These are phyloP conservation scores for Metarhizium humberi DNA, from an alignment of 2,329 filamentous ascomycete species.

Conservation along the genomic window DNA sequence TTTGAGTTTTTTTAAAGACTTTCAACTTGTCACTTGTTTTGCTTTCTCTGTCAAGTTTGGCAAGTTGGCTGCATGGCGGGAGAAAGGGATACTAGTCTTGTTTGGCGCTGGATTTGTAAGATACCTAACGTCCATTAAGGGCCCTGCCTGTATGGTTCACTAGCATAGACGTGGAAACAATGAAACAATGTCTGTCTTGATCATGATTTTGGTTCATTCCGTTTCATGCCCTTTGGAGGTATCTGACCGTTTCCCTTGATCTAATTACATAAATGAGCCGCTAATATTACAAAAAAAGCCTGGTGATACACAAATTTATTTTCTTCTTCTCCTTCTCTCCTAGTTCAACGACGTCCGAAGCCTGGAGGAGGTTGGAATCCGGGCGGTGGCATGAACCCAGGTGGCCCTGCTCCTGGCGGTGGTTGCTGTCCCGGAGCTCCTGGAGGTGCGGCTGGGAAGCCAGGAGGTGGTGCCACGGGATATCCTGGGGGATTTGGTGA, in stretches of 20 bases:
- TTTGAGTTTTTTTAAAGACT: slow-evolving; percentile 6
- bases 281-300: not conserved
- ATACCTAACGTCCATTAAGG: slow-evolving; percentile 11
- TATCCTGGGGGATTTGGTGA: slow-evolving; percentile 30
- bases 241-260: not conserved
- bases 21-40: not conserved
- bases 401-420: slow-evolving; percentile 24
- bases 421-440: slow-evolving; percentile 20
- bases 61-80: slow-evolving; percentile 1
- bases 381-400: slow-evolving; percentile 30
- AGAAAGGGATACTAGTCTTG: not conserved
- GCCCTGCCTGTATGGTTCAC: slow-evolving; percentile 8
- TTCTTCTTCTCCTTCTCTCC: not conserved
- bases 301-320: not conserved
- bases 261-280: not conserved
- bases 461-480: slow-evolving; percentile 28
- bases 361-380: slow-evolving; percentile 39
- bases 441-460: slow-evolving; percentile 28
- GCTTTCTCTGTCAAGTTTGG: not conserved
- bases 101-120: slow-evolving; percentile 11
- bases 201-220: not conserved
- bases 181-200: not conserved
- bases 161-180: not conserved
- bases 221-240: not conserved
- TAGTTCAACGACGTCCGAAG: slow-evolving; percentile 22